These are phyloP conservation scores for Diaporthe vaccinii DNA, from an alignment of 2,329 filamentous ascomycete species.

Conservation along the genomic window DNA sequence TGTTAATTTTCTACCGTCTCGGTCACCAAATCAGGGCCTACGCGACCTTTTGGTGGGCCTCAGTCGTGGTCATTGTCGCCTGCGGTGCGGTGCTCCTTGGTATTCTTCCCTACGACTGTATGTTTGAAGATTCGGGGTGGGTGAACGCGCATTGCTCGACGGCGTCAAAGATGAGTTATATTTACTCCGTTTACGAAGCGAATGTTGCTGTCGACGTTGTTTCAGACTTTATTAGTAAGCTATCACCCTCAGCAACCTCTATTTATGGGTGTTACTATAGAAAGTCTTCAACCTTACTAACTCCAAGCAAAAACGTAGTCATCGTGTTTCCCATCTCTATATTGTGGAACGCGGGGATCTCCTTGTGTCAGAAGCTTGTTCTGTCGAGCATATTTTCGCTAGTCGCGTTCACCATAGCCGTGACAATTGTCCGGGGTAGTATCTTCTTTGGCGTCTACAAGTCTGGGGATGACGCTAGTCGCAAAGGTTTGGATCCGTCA, in stretches of 20 bases:
- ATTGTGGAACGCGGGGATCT: conserved; percentile 40
- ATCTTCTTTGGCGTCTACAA: conserved; percentile 31
- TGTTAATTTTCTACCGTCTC: conserved; percentile 37
- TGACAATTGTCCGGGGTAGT: conserved; percentile 43
- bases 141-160: conserved; percentile 35
- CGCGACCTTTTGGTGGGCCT: conserved; percentile 39
- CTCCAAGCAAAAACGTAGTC: not conserved
- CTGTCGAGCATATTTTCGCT: conserved; percentile 41
- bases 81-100: conserved; percentile 30
- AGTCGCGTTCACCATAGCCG: conserved; percentile 41
- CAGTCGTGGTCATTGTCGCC: conserved; percentile 31
- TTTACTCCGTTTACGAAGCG: not conserved
- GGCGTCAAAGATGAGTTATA: not conserved
- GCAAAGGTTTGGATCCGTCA: conserved; percentile 2
- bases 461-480: not conserved
- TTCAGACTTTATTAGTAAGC: conserved; percentile 41
- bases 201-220: conserved; percentile 35
- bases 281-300: not conserved
- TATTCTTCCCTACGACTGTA: conserved; percentile 36
- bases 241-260: not conserved
- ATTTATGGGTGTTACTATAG: not conserved
- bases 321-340: conserved; percentile 42
- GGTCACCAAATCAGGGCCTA: conserved; percentile 33
- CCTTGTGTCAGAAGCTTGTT: conserved; percentile 40
- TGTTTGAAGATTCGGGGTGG: conserved; percentile 32